phyloP scores from a whole-genome alignment of 1,284 basidiomycete genomes.

The Cryptococcus sp. region DNA sequence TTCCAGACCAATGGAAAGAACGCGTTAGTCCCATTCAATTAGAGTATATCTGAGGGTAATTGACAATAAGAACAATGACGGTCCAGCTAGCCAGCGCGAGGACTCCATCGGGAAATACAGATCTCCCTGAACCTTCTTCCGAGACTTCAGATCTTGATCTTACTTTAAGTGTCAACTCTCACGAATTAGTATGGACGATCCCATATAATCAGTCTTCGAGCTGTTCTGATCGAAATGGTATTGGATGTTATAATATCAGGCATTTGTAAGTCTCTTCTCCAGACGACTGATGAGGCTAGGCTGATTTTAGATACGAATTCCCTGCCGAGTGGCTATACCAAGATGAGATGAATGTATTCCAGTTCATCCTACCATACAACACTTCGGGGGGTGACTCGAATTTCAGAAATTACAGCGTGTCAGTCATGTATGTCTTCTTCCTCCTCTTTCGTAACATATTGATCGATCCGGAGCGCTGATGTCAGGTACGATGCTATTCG shows the following conservation, averaged over 20 bases:
- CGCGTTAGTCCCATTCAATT: constrained; percentile 1
- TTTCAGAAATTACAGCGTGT: constrained; percentile 8
- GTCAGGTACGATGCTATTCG: not conserved
- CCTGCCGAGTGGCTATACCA: constrained; percentile 12
- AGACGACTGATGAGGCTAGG: not conserved
- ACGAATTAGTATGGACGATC: constrained; percentile 15
- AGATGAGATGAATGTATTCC: constrained; percentile 14
- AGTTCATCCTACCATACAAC: constrained; percentile 18
- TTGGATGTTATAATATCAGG: constrained; percentile 17
- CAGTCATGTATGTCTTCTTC: constrained; percentile 5
- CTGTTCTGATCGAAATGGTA: constrained; percentile 15
- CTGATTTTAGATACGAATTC: constrained; percentile 9
- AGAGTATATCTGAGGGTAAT: too few relatives aligned
- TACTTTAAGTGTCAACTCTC: constrained; percentile 13
- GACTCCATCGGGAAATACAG: constrained; percentile 16
- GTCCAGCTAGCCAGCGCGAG: constrained; percentile 11
- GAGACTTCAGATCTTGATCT: constrained; percentile 7
- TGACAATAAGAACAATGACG: not conserved
- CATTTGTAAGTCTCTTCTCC: constrained; percentile 3
- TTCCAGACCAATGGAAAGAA: constrained; percentile 2
- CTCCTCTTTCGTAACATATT: too few relatives aligned
- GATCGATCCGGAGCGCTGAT: not conserved
- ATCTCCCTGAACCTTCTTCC: constrained; percentile 11
- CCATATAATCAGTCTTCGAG: constrained; percentile 14
- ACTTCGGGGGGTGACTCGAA: constrained; percentile 10